Evolutionary conservation across 169 alveolate species (phyloP), one percentile per base, ranked within the genome.

Genomic region (Hammondia hammondi): DNA sequence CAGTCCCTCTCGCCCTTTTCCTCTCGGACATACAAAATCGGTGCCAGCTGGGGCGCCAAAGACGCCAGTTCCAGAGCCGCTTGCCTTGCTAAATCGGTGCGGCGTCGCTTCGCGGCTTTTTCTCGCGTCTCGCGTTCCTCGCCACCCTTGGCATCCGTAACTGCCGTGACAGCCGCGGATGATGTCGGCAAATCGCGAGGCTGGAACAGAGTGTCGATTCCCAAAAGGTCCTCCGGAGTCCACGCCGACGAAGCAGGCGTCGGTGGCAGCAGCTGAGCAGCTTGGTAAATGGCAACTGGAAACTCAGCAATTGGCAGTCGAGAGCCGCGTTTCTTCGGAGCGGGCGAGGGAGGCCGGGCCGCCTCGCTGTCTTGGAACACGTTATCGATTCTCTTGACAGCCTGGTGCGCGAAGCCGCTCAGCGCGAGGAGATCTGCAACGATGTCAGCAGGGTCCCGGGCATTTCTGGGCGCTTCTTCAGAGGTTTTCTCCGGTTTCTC

Each of bases 181-280:
- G 7, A 35, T n/a, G 71, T 2, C 9, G 39, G 70, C 32, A 29
- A 21, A 6, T 45, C 71, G 39, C 71, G 32, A 37, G 90, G 90
- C 43, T 82, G 90, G 14, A 82, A 35, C 39, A 82, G 90, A 4
- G 39, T 29, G 71, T 87, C 92, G 4, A 87, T 48, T 17, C 52
- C 73, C 35, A 87, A 72, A 21, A 87, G 92, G 35, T 87, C 92
- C 45, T 87, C 92, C 9, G 81, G 81, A 3, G 81, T 87, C 92
- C 92, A 87, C 81, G 21, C 56, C 10, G 48, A 19, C n/a, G 46
- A 29, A 32, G 73, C 48, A 46, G 92, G 92, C 19, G 27, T 9
- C 73, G 81, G 39, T 10, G 92, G 92, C 52, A 87, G 81, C 45
- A 87, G 81, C 39, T 29, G 39, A 6, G 92, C 92, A 32, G 92